Evolutionary conservation across 2,329 filamentous ascomycete species (phyloP), one percentile per base, ranked within the genome.

Genomic region (Aspergillus alliaceus): DNA sequence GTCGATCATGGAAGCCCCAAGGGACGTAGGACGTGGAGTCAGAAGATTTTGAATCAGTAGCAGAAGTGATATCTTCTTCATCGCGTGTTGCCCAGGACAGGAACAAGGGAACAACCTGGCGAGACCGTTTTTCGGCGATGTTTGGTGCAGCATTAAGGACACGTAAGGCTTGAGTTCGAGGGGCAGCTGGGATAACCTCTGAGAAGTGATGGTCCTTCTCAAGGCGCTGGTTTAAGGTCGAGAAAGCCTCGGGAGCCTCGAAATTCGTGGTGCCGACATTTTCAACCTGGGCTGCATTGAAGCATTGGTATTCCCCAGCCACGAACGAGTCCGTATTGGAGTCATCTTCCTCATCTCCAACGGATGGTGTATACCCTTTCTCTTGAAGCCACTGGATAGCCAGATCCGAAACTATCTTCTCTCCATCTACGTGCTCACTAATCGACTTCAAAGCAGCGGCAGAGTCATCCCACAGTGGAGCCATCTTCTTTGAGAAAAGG

Each of bases 391-490:
- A 98, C 52, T 84, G 80, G 66, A 97, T 90, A 0, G 89, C 88
- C 51, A 93, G 79, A 2, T 85, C 81, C 2, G 88, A 86, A 35
- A 97, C 82, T 18, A 83, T 79, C 31, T 88, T 86, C 69, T 97
- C 92, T 22, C 90, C 91, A 37, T 78, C 75, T 62, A 89, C 87
- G 22, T 82, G 83, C 63, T 90, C 83, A 20, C 87, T 84, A 53
- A 99, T 86, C 51, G 88, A 82, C 67, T 91, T 89, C 67, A 99
- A 77, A 0, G 90, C 86, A 54, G 86, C 84, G 51, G 89, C 86
- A 0, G 90, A 85, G 66, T 96, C 91, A 59, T 96, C 90, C 90
- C 93, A 97, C 6, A 96, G 80, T 34, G 91, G 91, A 0, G 92
- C 85, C 62, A 97, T 81, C 64, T 89, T 90, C 49, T 96, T 86